Evolutionary conservation across 129 eudicot species (phyloP), one percentile per base, ranked within the genome.

Genomic region (Helianthus tuberosus): DNA sequence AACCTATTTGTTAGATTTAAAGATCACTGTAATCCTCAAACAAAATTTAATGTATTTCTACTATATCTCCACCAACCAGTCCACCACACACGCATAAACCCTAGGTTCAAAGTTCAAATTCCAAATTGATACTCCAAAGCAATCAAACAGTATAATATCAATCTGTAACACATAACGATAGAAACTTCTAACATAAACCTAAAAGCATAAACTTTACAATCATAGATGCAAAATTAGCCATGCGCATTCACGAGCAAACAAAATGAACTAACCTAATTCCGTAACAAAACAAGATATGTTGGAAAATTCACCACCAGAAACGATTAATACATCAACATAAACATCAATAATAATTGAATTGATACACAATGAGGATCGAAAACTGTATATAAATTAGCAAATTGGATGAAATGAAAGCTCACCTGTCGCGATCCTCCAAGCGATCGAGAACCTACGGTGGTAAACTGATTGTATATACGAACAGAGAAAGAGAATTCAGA

Each of bases 351-450:
- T 6, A 35, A 38, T 17, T n/a, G n/a, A n/a, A n/a, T n/a, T 38
- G 51, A 78, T 71, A 43, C 16, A 17, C 41, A 64, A 63, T 64
- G 64, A 78, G 15, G 57, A 63, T 53, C 77, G 64, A 62, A 71
- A 60, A 77, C 54, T 60, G 3, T 5, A 77, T 13, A 43, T 13
- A 71, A 41, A 32, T 1, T 6, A 27, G 25, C 32, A 53, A 64
- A 71, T 64, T 53, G 6, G 15, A 64, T 10, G 61, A 64, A 78
- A 72, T 78, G 72, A 6, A 44, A 64, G 11, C 74, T 52, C 23
- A 72, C 78, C 77, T 27, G 59, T 41, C 27, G 35, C 82, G 66
- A 78, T 79, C 59, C 39, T 6, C 3, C 20, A 20, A 23, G 23
- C 67, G 82, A 79, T 79, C 82, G 68, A 54, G 66, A 47, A 8